Conservation (phyloP, 2,329 filamentous ascomycete species). For the Paracorniculantispora psalliotae region DNA sequence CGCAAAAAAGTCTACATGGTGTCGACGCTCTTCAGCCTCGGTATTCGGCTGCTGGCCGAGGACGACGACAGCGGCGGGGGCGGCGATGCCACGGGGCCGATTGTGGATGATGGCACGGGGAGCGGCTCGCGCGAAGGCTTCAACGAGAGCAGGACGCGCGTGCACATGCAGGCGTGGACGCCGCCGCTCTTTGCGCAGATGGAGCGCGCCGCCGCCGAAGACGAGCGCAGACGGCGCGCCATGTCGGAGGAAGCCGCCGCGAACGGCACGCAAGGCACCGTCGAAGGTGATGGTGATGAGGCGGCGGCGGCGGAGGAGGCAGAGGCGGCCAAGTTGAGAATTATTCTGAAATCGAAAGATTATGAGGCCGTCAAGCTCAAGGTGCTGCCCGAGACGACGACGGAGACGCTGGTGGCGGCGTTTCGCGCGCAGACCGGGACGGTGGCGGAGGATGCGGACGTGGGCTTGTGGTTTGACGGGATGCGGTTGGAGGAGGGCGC, state of each 20-base stretch:
- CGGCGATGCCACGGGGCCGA: too few species aligned
- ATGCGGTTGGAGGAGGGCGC: constrained; percentile 59
- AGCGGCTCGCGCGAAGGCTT: constrained; percentile 38
- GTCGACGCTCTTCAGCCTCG: constrained; percentile 67
- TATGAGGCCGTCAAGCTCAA: constrained; percentile 46
- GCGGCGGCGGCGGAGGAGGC: constrained; percentile 18
- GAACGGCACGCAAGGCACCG: neutral
- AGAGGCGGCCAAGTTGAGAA: constrained; percentile 37
- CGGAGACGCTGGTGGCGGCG: constrained; percentile 56
- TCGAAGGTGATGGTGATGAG: constrained; percentile 12
- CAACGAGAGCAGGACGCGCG: constrained; percentile 45
- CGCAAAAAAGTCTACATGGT: constrained; percentile 66
- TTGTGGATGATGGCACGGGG: constrained; percentile 35
- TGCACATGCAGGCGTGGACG: constrained; percentile 78
- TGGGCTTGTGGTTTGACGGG: constrained; percentile 71
- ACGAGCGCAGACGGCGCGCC: constrained; percentile 29
- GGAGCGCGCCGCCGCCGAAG: constrained; percentile 43
- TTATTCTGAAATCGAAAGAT: constrained; percentile 51
- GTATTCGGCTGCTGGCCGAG: constrained; percentile 51
- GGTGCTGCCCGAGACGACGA: constrained; percentile 50
- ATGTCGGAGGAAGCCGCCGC: neutral
- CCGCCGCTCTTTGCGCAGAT: constrained; percentile 52
- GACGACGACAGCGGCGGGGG: constrained; percentile 32
- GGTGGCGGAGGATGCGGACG: constrained; percentile 45
- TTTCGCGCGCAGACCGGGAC: constrained; percentile 54